A percentile compares a stretch with the other conserved stretches of the same genome.
phyloP scores from a whole-genome alignment of 2,329 filamentous ascomycete species.

The Rasamsonia emersonii region DNA sequence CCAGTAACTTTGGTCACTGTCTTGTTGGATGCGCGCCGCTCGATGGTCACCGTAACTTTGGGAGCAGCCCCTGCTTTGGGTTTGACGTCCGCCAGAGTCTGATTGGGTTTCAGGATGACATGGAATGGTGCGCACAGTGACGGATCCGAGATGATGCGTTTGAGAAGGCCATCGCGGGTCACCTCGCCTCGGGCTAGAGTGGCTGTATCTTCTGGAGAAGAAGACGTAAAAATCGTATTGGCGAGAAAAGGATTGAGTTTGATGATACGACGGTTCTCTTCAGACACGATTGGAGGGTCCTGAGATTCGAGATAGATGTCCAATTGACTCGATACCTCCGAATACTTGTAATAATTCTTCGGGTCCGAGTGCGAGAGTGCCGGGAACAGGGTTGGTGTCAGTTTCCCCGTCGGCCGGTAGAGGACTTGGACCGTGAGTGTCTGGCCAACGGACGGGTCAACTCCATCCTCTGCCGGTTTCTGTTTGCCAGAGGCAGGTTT shows the following conservation, averaged over 20 bases:
- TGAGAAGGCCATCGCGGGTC: slow-evolving; percentile 52
- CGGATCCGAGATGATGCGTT: slow-evolving; percentile 46
- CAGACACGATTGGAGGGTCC: slow-evolving; percentile 42
- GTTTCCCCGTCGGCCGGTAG: slow-evolving; percentile 49
- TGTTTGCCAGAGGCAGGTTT: slow-evolving; percentile 22
- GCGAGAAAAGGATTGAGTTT: slow-evolving; percentile 55
- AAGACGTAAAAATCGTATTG: slow-evolving; percentile 51
- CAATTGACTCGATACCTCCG: slow-evolving; percentile 50
- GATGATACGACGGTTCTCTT: slow-evolving; percentile 53
- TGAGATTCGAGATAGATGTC: slow-evolving; percentile 52
- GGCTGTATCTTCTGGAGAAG: slow-evolving; percentile 45
- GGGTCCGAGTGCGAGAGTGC: slow-evolving; percentile 38
- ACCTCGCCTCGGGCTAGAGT: slow-evolving; percentile 50
- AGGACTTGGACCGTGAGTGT: slow-evolving; percentile 42
- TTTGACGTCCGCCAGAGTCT: slow-evolving; percentile 41
- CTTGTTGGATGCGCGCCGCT: slow-evolving; percentile 59
- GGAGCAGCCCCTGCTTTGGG: slow-evolving; percentile 53
- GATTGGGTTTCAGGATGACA: slow-evolving; percentile 41
- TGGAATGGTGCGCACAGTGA: slow-evolving; percentile 47
- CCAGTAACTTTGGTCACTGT: slow-evolving; percentile 55
- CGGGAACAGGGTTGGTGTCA: slow-evolving; percentile 47
- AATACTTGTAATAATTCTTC: slow-evolving; percentile 49
- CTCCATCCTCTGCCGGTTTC: slow-evolving; percentile 17
- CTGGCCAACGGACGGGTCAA: slow-evolving; percentile 37
- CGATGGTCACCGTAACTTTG: slow-evolving; percentile 51